A percentile compares a stretch with the other conserved stretches of the same genome.
These are phyloP conservation scores for Gossypium thurberi DNA, from an alignment of 345 rosid species.

Conservation along the genomic window DNA sequence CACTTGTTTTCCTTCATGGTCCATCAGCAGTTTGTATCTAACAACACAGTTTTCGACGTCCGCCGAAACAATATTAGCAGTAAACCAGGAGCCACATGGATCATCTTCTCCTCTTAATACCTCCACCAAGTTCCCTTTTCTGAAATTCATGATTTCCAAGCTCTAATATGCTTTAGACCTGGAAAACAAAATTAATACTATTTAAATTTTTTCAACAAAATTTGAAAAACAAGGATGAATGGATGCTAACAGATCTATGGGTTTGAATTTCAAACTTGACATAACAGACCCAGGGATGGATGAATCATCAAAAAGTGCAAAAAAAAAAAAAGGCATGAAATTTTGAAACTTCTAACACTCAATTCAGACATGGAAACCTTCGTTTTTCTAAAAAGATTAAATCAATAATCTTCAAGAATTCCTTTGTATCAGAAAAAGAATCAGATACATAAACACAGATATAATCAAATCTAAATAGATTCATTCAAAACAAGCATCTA, in stretches of 20 bases:
- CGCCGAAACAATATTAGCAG: conserved; percentile 24
- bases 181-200: conserved; percentile 3
- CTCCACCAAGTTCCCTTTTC: conserved; percentile 29
- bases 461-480: not conserved
- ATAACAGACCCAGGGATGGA: not conserved
- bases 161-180: conserved; percentile 3
- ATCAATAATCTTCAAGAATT: not conserved
- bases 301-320: not conserved
- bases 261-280: not conserved
- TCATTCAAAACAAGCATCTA: not conserved
- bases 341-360: not conserved
- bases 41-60: conserved; percentile 20
- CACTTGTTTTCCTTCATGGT: conserved; percentile 15
- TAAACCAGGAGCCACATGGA: conserved; percentile 36
- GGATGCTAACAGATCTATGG: not conserved
- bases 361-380: not conserved
- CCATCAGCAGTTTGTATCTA: conserved; percentile 18
- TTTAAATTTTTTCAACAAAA: not conserved
- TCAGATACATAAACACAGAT: conserved; percentile 8
- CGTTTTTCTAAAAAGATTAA: not conserved
- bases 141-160: conserved; percentile 22
- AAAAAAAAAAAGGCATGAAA: not conserved
- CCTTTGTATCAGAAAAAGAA: not conserved
- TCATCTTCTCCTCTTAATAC: conserved; percentile 29
- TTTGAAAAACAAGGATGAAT: not conserved